Conservation (phyloP, 257 asterid genomes). For the Ocimum tenuiflorum region DNA sequence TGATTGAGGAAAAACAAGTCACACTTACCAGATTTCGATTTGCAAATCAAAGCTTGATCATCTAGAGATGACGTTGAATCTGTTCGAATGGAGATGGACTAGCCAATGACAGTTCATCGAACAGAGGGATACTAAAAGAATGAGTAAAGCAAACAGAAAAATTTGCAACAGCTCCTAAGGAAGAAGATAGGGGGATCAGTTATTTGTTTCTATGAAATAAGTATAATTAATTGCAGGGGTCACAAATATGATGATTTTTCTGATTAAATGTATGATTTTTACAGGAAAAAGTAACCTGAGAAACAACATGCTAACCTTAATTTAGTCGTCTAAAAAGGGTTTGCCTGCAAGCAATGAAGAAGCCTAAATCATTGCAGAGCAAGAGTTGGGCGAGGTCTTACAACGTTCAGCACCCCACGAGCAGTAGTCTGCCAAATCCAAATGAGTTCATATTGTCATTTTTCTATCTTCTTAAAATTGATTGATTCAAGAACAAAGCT, state of each 20-base stretch:
- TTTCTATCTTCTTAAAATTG: background rate
- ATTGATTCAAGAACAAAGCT: background rate
- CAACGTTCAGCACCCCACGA: conserved; percentile 83
- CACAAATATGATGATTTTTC: no score
- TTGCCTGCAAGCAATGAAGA: background rate
- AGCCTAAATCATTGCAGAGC: conserved; percentile 38
- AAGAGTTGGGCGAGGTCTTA: conserved; percentile 64
- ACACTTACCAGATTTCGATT: background rate
- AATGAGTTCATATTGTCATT: conserved; percentile 4
- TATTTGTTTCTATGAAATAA: no score
- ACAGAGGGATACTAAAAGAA: background rate
- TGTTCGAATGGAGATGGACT: background rate
- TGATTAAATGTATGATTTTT: no score
- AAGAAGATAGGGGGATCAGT: background rate
- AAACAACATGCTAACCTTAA: conserved; percentile 15
- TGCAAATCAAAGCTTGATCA: background rate
- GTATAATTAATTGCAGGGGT: no score
- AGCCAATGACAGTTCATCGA: background rate
- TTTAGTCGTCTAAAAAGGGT: conserved; percentile 5
- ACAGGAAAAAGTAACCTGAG: background rate
- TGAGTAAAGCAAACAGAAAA: conserved; percentile 3
- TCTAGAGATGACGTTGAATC: background rate
- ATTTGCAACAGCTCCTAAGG: conserved; percentile 9
- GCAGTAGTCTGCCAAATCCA: conserved; percentile 74
- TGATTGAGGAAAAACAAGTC: background rate